These are phyloP conservation scores for Leptographium radiaticola DNA, from an alignment of 2,329 filamentous ascomycete genomes.

Conservation along the genomic window DNA sequence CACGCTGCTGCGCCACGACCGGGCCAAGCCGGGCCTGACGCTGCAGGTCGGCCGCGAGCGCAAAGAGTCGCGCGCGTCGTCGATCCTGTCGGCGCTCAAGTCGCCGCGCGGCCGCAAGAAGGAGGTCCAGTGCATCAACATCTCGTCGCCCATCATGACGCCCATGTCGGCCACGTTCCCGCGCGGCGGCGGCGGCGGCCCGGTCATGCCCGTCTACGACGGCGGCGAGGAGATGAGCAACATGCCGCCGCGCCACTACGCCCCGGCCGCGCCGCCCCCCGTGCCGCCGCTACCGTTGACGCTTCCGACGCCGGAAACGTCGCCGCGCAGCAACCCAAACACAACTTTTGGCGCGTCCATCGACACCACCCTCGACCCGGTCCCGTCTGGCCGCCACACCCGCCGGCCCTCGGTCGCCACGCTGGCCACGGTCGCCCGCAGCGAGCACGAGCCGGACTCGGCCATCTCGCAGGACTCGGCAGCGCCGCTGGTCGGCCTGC, in stretches of 20 bases:
- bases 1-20: constrained; percentile 28
- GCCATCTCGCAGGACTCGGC: constrained; percentile 38
- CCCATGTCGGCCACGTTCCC: constrained; percentile 48
- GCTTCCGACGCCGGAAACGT: constrained; percentile 33
- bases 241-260: constrained; percentile 45
- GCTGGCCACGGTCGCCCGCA: constrained; percentile 17
- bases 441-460: constrained; percentile 33
- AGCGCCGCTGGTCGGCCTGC: constrained; percentile 37
- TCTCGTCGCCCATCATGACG: constrained; percentile 54
- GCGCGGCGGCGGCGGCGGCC: constrained; percentile 12
- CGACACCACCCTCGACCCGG: too few species aligned
- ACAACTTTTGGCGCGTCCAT: background rate
- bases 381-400: background rate
- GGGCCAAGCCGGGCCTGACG: constrained; percentile 25
- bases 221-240: constrained; percentile 43
- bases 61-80: constrained; percentile 42
- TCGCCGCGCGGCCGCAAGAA: constrained; percentile 43
- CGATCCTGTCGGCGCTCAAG: constrained; percentile 46
- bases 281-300: constrained; percentile 23
- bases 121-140: constrained; percentile 38
- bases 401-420: constrained; percentile 13
- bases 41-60: constrained; percentile 29
- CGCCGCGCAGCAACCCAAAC: constrained; percentile 30
- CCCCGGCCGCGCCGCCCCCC: constrained; percentile 42
- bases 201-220: constrained; percentile 10